Percentiles rank a stretch among this genome's conserved stretches.
phyloP scores from a whole-genome alignment of 108 stramenopile species.

The Aurantiochytrium sp. region DNA sequence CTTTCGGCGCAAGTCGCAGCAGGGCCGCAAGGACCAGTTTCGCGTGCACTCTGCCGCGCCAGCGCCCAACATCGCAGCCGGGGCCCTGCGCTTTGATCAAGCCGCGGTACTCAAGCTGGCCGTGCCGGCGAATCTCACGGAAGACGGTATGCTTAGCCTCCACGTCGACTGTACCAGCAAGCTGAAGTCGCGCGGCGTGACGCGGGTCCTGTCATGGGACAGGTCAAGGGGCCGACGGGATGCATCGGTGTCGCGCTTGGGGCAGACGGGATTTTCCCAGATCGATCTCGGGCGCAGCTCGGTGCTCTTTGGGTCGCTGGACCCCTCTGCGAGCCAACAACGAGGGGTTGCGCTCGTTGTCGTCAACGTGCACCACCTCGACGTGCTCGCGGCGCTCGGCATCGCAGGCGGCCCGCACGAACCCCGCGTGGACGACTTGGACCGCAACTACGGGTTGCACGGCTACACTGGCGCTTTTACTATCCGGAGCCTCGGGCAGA shows the following conservation, averaged over 20 bases:
- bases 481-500: background rate
- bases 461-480: background rate
- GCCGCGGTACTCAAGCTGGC: background rate
- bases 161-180: background rate
- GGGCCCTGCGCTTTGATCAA: background rate
- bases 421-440: background rate
- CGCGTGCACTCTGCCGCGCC: background rate
- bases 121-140: background rate
- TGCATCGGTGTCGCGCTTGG: background rate
- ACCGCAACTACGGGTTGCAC: background rate
- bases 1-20: background rate
- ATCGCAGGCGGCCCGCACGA: background rate
- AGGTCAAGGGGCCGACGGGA: background rate
- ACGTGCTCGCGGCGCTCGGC: background rate
- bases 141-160: background rate
- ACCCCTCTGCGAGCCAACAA: background rate
- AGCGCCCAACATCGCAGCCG: background rate
- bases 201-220: background rate
- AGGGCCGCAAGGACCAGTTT: background rate
- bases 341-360: background rate
- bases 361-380: background rate
- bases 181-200: background rate
- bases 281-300: background rate
- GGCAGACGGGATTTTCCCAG: background rate
- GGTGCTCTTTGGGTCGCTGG: background rate